These are phyloP conservation scores for Amanita rubescens DNA, from an alignment of 768 basidiomycete genomes.

Conservation along the genomic window DNA sequence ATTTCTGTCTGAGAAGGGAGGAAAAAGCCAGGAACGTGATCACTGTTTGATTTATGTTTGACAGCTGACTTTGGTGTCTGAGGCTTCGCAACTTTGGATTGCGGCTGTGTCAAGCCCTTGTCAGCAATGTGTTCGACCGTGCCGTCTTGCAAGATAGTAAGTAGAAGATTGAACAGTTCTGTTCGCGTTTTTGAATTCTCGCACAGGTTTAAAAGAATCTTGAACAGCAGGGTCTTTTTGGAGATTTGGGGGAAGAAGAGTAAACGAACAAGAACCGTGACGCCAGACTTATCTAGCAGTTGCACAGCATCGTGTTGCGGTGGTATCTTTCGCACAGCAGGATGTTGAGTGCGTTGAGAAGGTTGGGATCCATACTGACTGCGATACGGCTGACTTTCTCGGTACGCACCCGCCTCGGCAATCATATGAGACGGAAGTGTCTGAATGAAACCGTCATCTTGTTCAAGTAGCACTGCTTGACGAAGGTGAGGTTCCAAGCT, in stretches of 20 bases:
- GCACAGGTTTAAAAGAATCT: slow-evolving; percentile 89
- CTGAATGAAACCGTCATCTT: slow-evolving; percentile 79
- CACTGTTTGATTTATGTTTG: slow-evolving; percentile 61
- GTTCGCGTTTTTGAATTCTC: slow-evolving; percentile 89
- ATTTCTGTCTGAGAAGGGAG: slow-evolving; percentile 62
- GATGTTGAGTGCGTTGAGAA: slow-evolving; percentile 22
- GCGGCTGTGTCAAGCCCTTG: slow-evolving; percentile 89
- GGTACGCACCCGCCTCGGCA: slow-evolving; percentile 70
- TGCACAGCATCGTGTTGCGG: slow-evolving; percentile 83
- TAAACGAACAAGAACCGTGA: slow-evolving; percentile 84
- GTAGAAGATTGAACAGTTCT: slow-evolving; percentile 88
- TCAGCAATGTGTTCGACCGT: slow-evolving; percentile 88
- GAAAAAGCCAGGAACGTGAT: slow-evolving; percentile 42
- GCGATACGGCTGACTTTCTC: slow-evolving; percentile 41
- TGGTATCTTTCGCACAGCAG: slow-evolving; percentile 40
- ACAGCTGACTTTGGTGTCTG: slow-evolving; percentile 50
- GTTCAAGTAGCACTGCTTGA: slow-evolving; percentile 85
- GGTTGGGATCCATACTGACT: slow-evolving; percentile 24
- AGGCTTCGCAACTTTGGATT: slow-evolving; percentile 53
- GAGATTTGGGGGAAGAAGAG: slow-evolving; percentile 95
- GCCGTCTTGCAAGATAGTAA: slow-evolving; percentile 93
- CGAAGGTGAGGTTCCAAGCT: slow-evolving; percentile 85
- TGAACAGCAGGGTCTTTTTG: slow-evolving; percentile 78
- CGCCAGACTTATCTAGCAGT: slow-evolving; percentile 82
- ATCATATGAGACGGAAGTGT: slow-evolving; percentile 80